phyloP scores from a whole-genome alignment of 371 early-diverging fungal genomes.

The Mortierella sp. region DNA sequence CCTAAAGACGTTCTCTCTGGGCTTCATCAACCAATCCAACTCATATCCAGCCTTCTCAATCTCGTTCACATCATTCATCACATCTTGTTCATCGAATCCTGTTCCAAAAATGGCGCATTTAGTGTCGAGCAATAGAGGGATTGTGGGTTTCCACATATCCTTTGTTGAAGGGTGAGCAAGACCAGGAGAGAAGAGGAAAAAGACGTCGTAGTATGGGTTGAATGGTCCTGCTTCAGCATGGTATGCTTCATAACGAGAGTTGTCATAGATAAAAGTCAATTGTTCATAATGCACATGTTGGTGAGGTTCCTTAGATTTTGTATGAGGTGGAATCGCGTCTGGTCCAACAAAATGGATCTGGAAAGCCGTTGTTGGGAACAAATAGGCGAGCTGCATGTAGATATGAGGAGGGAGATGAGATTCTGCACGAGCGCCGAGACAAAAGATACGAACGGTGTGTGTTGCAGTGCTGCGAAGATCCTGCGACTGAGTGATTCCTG shows the following conservation, averaged over 20 bases:
- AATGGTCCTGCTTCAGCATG: slow-evolving; percentile 68
- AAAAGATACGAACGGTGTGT: slow-evolving; percentile 77
- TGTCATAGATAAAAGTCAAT: slow-evolving; percentile 53
- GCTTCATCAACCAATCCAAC: slow-evolving; percentile 84
- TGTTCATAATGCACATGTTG: slow-evolving; percentile 52
- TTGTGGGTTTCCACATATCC: slow-evolving; percentile 79
- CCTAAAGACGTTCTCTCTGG: slow-evolving; percentile 77
- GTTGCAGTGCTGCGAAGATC: slow-evolving; percentile 62
- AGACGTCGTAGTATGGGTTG: slow-evolving; percentile 85
- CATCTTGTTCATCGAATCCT: slow-evolving; percentile 81
- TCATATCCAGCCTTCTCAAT: slow-evolving; percentile 58
- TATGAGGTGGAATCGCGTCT: slow-evolving; percentile 75
- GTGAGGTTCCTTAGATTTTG: slow-evolving; percentile 41
- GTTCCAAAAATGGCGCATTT: slow-evolving; percentile 88
- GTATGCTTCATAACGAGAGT: slow-evolving; percentile 49
- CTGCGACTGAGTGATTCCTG: slow-evolving; percentile 62
- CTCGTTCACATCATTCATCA: slow-evolving; percentile 70
- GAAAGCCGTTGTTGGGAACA: slow-evolving; percentile 84
- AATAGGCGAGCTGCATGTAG: slow-evolving; percentile 81
- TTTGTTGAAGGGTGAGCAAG: slow-evolving; percentile 75
- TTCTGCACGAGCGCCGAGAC: slow-evolving; percentile 86
- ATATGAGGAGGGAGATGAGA: slow-evolving; percentile 82
- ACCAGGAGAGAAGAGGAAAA: slow-evolving; percentile 88
- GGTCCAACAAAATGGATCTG: slow-evolving; percentile 89
- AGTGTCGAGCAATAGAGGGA: slow-evolving; percentile 79